These are phyloP conservation scores for Podaxis pistillaris DNA, from an alignment of 768 basidiomycete species.

Conservation along the genomic window DNA sequence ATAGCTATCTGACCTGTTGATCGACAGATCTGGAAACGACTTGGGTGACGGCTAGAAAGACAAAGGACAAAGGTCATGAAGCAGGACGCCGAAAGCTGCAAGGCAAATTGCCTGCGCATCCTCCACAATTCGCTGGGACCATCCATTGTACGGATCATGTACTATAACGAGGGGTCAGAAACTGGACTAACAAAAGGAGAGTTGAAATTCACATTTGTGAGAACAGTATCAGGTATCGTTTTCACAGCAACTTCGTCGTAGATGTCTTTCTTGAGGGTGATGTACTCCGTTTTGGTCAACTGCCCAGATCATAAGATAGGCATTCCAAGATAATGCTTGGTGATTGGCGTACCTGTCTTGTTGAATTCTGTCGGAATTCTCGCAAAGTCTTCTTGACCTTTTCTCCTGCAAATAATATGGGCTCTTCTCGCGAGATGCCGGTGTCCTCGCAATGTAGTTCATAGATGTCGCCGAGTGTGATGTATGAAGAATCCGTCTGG, in stretches of 20 bases:
- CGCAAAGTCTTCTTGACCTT: constrained; percentile 71
- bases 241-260: constrained; percentile 86
- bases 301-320: constrained; percentile 23
- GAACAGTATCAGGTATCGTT: constrained; percentile 85
- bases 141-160: constrained; percentile 86
- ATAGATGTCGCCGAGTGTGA: constrained; percentile 90
- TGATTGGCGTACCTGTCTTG: constrained; percentile 37
- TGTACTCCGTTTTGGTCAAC: constrained; percentile 64
- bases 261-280: constrained; percentile 76
- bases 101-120: constrained; percentile 95
- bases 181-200: constrained; percentile 5
- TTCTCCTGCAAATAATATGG: constrained; percentile 81
- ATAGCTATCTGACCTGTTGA: constrained; percentile 88
- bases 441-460: constrained; percentile 80
- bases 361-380: constrained; percentile 51
- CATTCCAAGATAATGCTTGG: constrained; percentile 1
- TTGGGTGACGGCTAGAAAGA: constrained; percentile 79
- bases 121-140: constrained; percentile 88
- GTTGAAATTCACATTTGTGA: constrained; percentile 63
- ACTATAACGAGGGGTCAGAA: constrained; percentile 47
- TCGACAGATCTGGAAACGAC: constrained; percentile 87
- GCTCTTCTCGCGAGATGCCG: constrained; percentile 83
- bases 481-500: constrained; percentile 89
- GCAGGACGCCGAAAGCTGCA: constrained; percentile 82
- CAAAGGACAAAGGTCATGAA: constrained; percentile 92